Evolutionary conservation across 352 stramenopile species (phyloP), one percentile per base, ranked within the genome.

Genomic region (Pythium rhizo-oryzae): DNA sequence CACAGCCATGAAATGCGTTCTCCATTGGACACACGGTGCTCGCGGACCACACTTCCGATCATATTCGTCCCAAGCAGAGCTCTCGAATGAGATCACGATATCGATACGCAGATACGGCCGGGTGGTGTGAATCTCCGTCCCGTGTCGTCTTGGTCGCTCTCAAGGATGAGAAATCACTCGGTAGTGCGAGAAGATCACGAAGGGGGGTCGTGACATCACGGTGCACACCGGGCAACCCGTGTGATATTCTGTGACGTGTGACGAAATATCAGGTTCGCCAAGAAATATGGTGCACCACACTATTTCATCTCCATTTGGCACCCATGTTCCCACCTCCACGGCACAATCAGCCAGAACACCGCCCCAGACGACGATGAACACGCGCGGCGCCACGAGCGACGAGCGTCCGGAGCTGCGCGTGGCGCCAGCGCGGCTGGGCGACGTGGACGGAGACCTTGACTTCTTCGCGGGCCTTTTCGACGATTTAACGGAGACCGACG

Each of bases 381-480:
- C 13, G 49, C 23, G 18, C 49, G 19, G 18, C n/a, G 28, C 6
- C 19, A 21, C 49, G 23, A 5, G 6, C n/a, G 49, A 55, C 49
- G 12, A 15, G 51, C 11, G 2, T 5, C 23, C 24, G 4, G 51
- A 23, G 51, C 51, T 43, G 9, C 11, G 37, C 8, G 37, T 43
- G 37, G 2, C 37, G 15, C 15, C 11, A 18, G 51, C 30, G 25
- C 51, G 11, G 8, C 12, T 62, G 24, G 56, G 43, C 41, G 39
- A 51, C 4, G 6, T 51, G 4, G 56, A 62, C 56, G 50, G 25
- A 18, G 50, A 56, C 15, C 28, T 62, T 3, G 56, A 62, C 12
- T 51, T 62, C 56, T 62, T 62, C 23, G 23, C 50, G 12, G 41
- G 24, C 39, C 56, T 51, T 24, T 51, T 53, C n/a, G 41, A 62